Conservation (phyloP, 202 grass and related monocot genomes). For the Digitaria exilis region DNA sequence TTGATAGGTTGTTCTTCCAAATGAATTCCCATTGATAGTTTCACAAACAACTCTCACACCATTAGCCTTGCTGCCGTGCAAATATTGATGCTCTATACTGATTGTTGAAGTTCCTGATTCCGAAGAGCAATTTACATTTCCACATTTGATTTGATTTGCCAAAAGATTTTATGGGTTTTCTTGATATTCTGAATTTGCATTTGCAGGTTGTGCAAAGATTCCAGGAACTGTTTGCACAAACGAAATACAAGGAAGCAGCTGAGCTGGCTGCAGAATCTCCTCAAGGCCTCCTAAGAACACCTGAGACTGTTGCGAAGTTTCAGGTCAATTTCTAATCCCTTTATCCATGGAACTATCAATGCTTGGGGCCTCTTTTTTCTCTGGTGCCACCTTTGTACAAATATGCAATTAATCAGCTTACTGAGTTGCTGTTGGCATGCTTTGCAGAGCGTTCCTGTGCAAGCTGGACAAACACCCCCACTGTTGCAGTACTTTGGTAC, state of each 20-base stretch:
- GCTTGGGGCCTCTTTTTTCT: slow-evolving; percentile 40
- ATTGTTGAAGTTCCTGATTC: neutral
- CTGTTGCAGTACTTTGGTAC: slow-evolving; percentile 94
- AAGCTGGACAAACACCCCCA: slow-evolving; percentile 93
- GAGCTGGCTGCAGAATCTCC: slow-evolving; percentile 93
- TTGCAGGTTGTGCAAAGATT: slow-evolving; percentile 95
- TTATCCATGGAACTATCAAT: neutral
- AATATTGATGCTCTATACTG: neutral
- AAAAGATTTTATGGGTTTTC: slow-evolving; percentile 4
- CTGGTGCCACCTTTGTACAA: slow-evolving; percentile 56
- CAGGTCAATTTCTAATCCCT: slow-evolving; percentile 53
- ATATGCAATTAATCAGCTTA: neutral
- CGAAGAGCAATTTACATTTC: neutral
- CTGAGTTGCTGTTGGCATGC: neutral
- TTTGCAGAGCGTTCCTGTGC: slow-evolving; percentile 92
- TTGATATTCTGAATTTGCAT: slow-evolving; percentile 31
- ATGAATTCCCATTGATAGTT: neutral
- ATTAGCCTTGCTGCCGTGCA: neutral
- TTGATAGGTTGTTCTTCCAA: neutral
- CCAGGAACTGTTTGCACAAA: slow-evolving; percentile 89
- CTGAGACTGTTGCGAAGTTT: slow-evolving; percentile 90
- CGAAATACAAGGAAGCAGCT: slow-evolving; percentile 96
- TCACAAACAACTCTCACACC: neutral
- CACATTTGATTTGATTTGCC: neutral
- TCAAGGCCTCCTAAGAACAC: slow-evolving; percentile 81